These are phyloP conservation scores for Celoporthe dispersa DNA, from an alignment of 2,329 filamentous ascomycete genomes.

Conservation along the genomic window DNA sequence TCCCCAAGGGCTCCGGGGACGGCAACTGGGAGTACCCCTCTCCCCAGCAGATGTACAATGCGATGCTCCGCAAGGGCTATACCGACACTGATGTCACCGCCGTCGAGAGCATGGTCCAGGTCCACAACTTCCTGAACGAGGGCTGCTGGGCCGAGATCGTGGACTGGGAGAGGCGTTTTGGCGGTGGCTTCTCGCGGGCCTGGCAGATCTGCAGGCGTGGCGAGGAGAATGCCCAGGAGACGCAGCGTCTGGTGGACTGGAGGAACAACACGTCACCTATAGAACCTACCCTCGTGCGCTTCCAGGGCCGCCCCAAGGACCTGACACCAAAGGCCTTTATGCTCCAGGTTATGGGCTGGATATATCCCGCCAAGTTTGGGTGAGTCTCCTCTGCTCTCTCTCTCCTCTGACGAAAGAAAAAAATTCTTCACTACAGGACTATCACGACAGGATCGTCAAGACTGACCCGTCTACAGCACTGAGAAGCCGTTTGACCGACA, in stretches of 20 bases:
- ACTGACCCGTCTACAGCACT: conserved; percentile 52
- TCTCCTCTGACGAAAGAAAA: background rate
- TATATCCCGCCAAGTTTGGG: conserved; percentile 82
- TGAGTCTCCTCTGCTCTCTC: conserved; percentile 46
- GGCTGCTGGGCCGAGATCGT: conserved; percentile 96
- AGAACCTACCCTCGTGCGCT: conserved; percentile 78
- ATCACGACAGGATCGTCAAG: background rate
- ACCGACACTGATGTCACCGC: conserved; percentile 91
- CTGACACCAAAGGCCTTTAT: conserved; percentile 90
- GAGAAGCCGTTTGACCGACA: conserved; percentile 94
- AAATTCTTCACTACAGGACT: background rate
- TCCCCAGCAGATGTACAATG: conserved; percentile 99
- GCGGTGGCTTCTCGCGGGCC: conserved; percentile 70
- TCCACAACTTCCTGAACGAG: conserved; percentile 98
- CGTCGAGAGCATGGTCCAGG: conserved; percentile 94
- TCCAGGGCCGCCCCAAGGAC: conserved; percentile 87
- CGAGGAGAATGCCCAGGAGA: conserved; percentile 61
- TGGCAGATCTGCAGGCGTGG: conserved; percentile 77
- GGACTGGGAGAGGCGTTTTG: conserved; percentile 89
- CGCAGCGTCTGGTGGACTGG: conserved; percentile 45
- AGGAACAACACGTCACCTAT: conserved; percentile 49
- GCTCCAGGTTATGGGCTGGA: conserved; percentile 75
- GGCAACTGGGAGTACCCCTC: conserved; percentile 97
- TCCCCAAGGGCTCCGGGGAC: conserved; percentile 80
- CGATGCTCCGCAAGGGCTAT: conserved; percentile 92